Conservation (phyloP, 1,139 yeast species). For the Scheffersomyces illinoinensis region DNA sequence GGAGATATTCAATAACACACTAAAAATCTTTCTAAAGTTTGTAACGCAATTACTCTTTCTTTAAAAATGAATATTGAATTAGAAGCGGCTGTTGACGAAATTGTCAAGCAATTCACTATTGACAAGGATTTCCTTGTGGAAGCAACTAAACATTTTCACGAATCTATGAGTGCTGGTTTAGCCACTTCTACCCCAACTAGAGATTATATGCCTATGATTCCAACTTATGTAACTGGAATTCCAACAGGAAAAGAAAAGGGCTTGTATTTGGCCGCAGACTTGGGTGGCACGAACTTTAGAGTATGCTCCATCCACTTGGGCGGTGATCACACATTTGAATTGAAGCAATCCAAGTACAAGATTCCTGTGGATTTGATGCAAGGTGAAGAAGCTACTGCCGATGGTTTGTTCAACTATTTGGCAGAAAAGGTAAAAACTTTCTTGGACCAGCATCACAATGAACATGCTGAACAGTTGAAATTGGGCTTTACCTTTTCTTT, state of each 20-base stretch:
- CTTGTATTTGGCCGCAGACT: slow-evolving; percentile 74
- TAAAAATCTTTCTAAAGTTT: background rate
- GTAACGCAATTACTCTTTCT: background rate
- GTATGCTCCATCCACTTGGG: slow-evolving; percentile 79
- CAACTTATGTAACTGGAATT: slow-evolving; percentile 75
- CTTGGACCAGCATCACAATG: slow-evolving; percentile 62
- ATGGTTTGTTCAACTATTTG: slow-evolving; percentile 65
- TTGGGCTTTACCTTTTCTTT: slow-evolving; percentile 92
- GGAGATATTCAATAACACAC: background rate
- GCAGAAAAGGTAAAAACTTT: slow-evolving; percentile 70
- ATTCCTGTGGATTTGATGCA: slow-evolving; percentile 72
- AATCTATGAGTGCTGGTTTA: slow-evolving; percentile 65
- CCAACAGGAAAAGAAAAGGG: slow-evolving; percentile 86
- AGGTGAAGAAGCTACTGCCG: slow-evolving; percentile 43
- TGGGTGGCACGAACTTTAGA: slow-evolving; percentile 88
- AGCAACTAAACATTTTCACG: slow-evolving; percentile 65
- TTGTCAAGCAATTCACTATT: slow-evolving; percentile 57
- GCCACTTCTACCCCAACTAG: slow-evolving; percentile 33
- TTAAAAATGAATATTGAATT: slow-evolving; percentile 28
- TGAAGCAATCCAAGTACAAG: slow-evolving; percentile 70
- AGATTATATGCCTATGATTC: slow-evolving; percentile 80
- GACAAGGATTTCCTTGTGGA: slow-evolving; percentile 51
- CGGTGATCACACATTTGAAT: slow-evolving; percentile 76
- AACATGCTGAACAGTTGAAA: slow-evolving; percentile 40
- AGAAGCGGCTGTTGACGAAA: slow-evolving; percentile 41